Base-by-base conservation (phyloP, 1,139 yeast species). In the Sugiyamaella grinbergsii region DNA sequence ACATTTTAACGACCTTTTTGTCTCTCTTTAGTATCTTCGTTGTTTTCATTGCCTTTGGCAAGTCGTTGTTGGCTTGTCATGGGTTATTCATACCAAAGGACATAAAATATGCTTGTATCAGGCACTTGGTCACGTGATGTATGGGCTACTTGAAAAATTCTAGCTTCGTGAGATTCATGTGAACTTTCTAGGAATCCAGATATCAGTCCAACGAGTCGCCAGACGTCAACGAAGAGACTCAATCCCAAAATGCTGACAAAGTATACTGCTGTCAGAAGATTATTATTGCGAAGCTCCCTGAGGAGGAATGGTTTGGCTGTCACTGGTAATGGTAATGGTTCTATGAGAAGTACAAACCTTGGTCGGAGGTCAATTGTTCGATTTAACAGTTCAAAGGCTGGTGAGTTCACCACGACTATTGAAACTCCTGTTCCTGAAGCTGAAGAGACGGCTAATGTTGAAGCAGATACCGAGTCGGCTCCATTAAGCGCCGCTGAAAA, bases 331-430 rank as follows among this genome's bases (percentile, higher is more conserved):
- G 31, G 19, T 16, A 16, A 18, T 4, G 34, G n/a, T n/a, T n/a
- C n/a, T n/a, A n/a, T 16, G 10, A 11, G 26, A 38, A 4, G 42
- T 11, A 18, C 31, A 4, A 18, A 29, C 16, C 4, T 26, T 5
- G 11, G 26, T 15, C n/a, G n/a, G n/a, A 5, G 4, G 26, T 16
- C 20, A 2, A 18, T 40, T 16, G 29, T 34, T 18, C 19, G 45
- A 42, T 42, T 19, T 20, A 42, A 42, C 45, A 42, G 45, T 15
- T n/a, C 43, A 29, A 29, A 5, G 5, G 40, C 16, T 36, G 16
- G 16, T 20, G 38, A 10, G 5, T 24, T 5, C 13, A 7, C 40
- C 11, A 13, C 26, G 28, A 36, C 11, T 8, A 36, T 33, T 18
- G 7, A 13, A 5, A 29, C 33, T 7, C 19, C 37, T 16, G 4